A percentile compares a stretch with the other conserved stretches of the same genome.
Conservation (phyloP, 2,329 filamentous ascomycete species). For the Stagonosporopsis chrysanthemi region DNA sequence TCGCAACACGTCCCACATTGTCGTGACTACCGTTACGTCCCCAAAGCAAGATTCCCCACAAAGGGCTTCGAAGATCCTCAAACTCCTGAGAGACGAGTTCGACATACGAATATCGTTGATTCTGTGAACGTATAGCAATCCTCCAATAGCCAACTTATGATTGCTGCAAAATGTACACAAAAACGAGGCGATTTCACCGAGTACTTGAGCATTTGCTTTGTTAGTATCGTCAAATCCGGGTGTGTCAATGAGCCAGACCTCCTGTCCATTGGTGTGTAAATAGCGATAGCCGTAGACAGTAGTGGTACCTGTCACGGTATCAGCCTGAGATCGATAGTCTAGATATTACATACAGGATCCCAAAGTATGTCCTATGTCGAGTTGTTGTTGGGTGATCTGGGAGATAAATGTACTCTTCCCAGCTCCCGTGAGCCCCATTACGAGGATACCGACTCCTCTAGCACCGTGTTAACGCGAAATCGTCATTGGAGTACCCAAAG, state of each 20-base stretch:
- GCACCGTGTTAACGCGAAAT: background rate
- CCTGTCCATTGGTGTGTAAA: background rate
- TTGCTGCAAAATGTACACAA: constrained; percentile 44
- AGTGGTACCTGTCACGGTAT: background rate
- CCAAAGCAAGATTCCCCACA: constrained; percentile 52
- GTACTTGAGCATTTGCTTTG: constrained; percentile 53
- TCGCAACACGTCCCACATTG: constrained; percentile 48
- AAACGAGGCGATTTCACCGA: constrained; percentile 52
- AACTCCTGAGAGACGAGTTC: constrained; percentile 51
- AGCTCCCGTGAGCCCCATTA: constrained; percentile 53
- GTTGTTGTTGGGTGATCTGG: constrained; percentile 13
- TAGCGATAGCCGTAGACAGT: background rate
- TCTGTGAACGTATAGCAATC: constrained; percentile 57
- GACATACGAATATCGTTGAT: constrained; percentile 55
- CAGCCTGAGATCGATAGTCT: background rate
- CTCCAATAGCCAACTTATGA: constrained; percentile 45
- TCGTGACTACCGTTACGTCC: constrained; percentile 55
- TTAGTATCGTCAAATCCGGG: constrained; percentile 59
- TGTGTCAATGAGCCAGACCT: constrained; percentile 52
- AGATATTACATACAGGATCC: background rate
- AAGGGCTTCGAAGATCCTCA: constrained; percentile 56
- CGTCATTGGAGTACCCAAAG: background rate
- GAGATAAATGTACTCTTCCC: constrained; percentile 53
- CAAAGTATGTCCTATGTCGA: constrained; percentile 32
- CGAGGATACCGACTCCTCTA: constrained; percentile 19